Percentiles rank a stretch among this genome's conserved stretches.
phyloP scores from a whole-genome alignment of 2,329 filamentous ascomycete species.

The Talaromyces piceae region DNA sequence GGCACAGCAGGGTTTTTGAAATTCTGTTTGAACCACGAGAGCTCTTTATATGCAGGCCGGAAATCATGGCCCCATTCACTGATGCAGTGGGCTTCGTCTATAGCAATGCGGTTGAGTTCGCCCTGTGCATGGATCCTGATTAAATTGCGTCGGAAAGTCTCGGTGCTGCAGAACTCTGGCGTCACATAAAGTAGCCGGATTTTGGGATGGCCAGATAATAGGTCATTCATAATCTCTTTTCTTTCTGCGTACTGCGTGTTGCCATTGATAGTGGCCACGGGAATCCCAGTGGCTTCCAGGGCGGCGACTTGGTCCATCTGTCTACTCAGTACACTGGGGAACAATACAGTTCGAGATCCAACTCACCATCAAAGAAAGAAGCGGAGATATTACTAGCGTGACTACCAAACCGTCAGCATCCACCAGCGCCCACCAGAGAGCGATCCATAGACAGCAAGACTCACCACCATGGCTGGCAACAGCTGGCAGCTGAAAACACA shows the following conservation, averaged over 20 bases:
- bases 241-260: constrained; percentile 62
- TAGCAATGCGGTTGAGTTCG: constrained; percentile 78
- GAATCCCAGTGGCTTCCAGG: constrained; percentile 64
- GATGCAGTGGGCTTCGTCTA: constrained; percentile 95
- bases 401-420: constrained; percentile 44
- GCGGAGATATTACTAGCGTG: constrained; percentile 81
- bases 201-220: constrained; percentile 78
- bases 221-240: constrained; percentile 65
- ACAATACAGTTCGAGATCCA: neutral
- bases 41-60: constrained; percentile 78
- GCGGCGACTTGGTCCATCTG: constrained; percentile 88
- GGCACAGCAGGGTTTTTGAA: constrained; percentile 68
- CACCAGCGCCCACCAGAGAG: neutral
- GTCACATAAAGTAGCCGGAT: constrained; percentile 87
- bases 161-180: constrained; percentile 74
- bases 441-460: constrained; percentile 27
- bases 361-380: constrained; percentile 77
- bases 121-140: constrained; percentile 67
- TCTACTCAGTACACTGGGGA: neutral
- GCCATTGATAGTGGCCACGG: constrained; percentile 80
- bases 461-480: constrained; percentile 78
- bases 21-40: constrained; percentile 71
- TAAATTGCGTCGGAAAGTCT: constrained; percentile 68
- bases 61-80: constrained; percentile 99
- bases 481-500: constrained; percentile 88